Conservation (phyloP, 2,329 filamentous ascomycete species). For the Colletotrichum paranaense region DNA sequence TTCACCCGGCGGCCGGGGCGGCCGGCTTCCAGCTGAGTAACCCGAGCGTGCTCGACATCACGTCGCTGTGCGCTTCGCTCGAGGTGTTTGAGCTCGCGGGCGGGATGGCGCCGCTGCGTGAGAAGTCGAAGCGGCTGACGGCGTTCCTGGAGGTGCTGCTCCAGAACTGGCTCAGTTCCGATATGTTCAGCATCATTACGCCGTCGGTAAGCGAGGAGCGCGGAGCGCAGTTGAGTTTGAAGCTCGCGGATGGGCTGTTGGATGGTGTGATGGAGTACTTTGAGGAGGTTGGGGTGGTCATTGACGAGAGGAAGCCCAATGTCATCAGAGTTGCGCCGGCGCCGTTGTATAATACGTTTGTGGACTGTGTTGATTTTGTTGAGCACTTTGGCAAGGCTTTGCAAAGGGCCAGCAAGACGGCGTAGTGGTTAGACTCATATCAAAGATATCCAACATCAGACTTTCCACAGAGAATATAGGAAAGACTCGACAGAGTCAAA, state of each 20-base stretch:
- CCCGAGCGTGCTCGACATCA: conserved; percentile 79
- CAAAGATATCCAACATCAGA: not conserved
- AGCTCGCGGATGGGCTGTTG: conserved; percentile 72
- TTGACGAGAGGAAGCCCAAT: conserved; percentile 85
- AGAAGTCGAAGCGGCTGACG: conserved; percentile 76
- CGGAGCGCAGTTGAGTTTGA: conserved; percentile 82
- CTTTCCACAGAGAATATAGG: too few species aligned
- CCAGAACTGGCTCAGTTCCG: conserved; percentile 39
- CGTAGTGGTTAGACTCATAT: not conserved
- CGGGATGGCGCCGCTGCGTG: conserved; percentile 70
- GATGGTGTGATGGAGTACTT: conserved; percentile 72
- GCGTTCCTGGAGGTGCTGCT: conserved; percentile 77
- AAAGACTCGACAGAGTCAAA: too few species aligned
- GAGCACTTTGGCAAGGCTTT: conserved; percentile 42
- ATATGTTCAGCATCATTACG: conserved; percentile 71
- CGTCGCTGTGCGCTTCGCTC: conserved; percentile 76
- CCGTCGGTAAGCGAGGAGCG: conserved; percentile 71
- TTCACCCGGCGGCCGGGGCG: conserved; percentile 81
- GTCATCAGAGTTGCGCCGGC: conserved; percentile 84
- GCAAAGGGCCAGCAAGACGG: not conserved
- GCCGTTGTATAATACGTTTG: conserved; percentile 83
- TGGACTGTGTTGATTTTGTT: conserved; percentile 60
- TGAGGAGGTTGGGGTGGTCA: conserved; percentile 74
- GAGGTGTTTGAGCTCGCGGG: conserved; percentile 75
- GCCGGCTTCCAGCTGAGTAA: conserved; percentile 89